These are phyloP conservation scores for Polyplosphaeria fusca DNA, from an alignment of 495 filamentous ascomycete species.

Conservation along the genomic window DNA sequence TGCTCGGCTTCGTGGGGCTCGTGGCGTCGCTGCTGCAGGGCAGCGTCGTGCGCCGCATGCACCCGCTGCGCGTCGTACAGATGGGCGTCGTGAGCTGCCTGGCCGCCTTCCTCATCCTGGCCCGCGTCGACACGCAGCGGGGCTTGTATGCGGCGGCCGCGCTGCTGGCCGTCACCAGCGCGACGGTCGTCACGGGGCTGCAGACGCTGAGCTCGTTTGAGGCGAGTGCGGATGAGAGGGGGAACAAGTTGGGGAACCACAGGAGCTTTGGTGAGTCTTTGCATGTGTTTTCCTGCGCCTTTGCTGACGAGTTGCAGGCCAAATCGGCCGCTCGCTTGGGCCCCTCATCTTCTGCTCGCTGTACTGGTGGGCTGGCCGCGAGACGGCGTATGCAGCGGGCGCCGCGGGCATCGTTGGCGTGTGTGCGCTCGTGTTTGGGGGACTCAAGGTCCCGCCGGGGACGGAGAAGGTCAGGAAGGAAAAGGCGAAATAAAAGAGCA, in stretches of 20 bases:
- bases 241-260: slow-evolving; percentile 79
- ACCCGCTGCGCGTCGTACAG: slow-evolving; percentile 73
- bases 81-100: slow-evolving; percentile 75
- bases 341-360: slow-evolving; percentile 90
- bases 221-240: slow-evolving; percentile 73
- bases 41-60: slow-evolving; percentile 72
- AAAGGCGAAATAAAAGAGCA: slow-evolving; percentile 1
- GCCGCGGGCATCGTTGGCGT: slow-evolving; percentile 76
- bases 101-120: slow-evolving; percentile 74
- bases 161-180: slow-evolving; percentile 80
- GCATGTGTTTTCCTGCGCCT: neutral
- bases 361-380: slow-evolving; percentile 97
- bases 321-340: slow-evolving; percentile 80
- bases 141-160: slow-evolving; percentile 78
- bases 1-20: slow-evolving; percentile 89
- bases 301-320: slow-evolving; percentile 49
- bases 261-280: slow-evolving; percentile 64
- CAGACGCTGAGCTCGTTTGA: slow-evolving; percentile 91
- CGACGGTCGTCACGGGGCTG: slow-evolving; percentile 89
- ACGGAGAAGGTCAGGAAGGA: slow-evolving; percentile 19
- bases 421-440: slow-evolving; percentile 63
- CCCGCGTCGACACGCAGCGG: slow-evolving; percentile 58
- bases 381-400: slow-evolving; percentile 78
- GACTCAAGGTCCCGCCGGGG: slow-evolving; percentile 49
- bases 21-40: slow-evolving; percentile 90